phyloP scores from a whole-genome alignment of 495 filamentous ascomycete genomes.

The Penicillium malachiteum region DNA sequence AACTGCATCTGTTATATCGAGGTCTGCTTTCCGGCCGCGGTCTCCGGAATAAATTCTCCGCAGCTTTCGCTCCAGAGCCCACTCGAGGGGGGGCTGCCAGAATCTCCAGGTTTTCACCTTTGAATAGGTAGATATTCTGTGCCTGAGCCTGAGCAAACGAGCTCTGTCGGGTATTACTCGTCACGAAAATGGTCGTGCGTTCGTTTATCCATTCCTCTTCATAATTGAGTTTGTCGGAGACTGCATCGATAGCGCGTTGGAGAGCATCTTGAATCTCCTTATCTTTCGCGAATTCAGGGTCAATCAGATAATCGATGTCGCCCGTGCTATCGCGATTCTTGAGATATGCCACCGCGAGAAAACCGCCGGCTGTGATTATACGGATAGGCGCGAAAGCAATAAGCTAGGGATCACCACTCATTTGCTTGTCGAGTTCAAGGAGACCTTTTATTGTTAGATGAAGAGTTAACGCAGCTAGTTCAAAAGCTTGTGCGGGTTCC shows the following conservation, averaged over 20 bases:
- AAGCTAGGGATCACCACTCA: constrained; percentile 27
- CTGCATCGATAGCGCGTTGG: constrained; percentile 18
- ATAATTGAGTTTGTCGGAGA: constrained; percentile 16
- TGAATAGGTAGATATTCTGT: constrained; percentile 29
- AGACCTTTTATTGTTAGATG: too few species aligned
- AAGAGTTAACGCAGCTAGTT: too few species aligned
- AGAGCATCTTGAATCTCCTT: constrained; percentile 25
- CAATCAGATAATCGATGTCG: constrained; percentile 33
- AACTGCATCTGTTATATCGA: constrained; percentile 29
- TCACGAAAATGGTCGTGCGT: constrained; percentile 30
- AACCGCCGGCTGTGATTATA: constrained; percentile 29
- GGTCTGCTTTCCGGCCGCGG: background rate
- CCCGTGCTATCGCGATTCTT: constrained; percentile 30
- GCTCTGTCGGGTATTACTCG: constrained; percentile 12
- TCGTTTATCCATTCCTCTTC: constrained; percentile 31
- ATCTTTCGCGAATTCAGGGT: constrained; percentile 27
- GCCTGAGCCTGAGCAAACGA: constrained; percentile 25
- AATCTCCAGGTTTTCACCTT: constrained; percentile 20
- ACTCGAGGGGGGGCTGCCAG: constrained; percentile 34
- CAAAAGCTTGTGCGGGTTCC: too few species aligned
- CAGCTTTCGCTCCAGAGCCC: constrained; percentile 35
- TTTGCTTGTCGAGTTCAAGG: constrained; percentile 24
- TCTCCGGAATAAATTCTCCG: constrained; percentile 24
- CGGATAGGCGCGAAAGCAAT: constrained; percentile 34
- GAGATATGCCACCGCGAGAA: constrained; percentile 24